Conservation (phyloP, 768 basidiomycete species). For the Clathrus columnatus region DNA sequence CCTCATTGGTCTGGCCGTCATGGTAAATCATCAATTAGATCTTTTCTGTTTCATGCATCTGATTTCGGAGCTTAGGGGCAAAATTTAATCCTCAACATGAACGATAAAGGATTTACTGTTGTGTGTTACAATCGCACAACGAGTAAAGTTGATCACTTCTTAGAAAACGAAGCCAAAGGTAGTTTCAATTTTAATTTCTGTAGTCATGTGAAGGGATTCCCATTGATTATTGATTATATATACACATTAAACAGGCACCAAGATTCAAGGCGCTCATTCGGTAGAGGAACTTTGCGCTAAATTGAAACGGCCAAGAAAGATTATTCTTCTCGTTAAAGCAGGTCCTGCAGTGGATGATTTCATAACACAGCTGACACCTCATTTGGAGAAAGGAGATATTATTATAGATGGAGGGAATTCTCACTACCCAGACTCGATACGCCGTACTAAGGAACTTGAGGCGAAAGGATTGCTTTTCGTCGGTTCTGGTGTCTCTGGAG, state of each 20-base stretch:
- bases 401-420: constrained; percentile 99
- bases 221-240: constrained; percentile 17
- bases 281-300: constrained; percentile 85
- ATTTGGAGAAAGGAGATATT: constrained; percentile 94
- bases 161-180: constrained; percentile 98
- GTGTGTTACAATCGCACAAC: constrained; percentile 96
- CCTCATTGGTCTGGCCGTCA: constrained; percentile 97
- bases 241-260: constrained; percentile 58
- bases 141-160: constrained; percentile 92
- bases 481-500: constrained; percentile 97
- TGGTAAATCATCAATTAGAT: constrained; percentile 47
- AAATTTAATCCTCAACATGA: constrained; percentile 98
- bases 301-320: constrained; percentile 93
- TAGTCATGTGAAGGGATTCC: constrained; percentile 5
- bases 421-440: constrained; percentile 97
- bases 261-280: constrained; percentile 90
- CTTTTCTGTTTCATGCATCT: constrained; percentile 4
- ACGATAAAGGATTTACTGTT: constrained; percentile 98
- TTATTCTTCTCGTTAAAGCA: constrained; percentile 97
- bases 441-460: constrained; percentile 89
- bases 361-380: constrained; percentile 79
- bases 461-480: constrained; percentile 93
- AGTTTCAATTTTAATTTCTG: constrained; percentile 26
- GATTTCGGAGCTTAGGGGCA: constrained; percentile 53
- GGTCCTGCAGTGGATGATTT: constrained; percentile 94